Percentiles rank a stretch among this genome's conserved stretches.
phyloP scores from a whole-genome alignment of 768 basidiomycete genomes.

The Collybiopsis confluens region DNA sequence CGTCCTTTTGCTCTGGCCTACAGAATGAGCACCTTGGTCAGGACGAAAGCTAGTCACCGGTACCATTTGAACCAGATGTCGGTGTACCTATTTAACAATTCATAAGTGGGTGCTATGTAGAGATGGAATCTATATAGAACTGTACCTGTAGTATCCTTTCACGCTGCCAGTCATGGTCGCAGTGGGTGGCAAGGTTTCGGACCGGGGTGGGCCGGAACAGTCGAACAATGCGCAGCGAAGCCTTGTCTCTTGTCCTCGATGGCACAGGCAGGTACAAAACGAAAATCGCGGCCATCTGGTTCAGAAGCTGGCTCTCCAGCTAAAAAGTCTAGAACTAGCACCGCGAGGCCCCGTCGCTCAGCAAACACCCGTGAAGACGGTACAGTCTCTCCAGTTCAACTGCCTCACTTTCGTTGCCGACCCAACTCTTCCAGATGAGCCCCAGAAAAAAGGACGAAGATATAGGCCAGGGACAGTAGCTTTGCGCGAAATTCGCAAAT shows the following conservation, averaged over 20 bases:
- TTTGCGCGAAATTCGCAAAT: constrained; percentile 88
- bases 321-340: constrained; percentile 45
- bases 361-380: constrained; percentile 10
- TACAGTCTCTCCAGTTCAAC: background rate
- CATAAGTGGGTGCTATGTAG: constrained; percentile 37
- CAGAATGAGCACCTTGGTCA: constrained; percentile 3
- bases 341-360: constrained; percentile 61
- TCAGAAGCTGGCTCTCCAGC: constrained; percentile 44
- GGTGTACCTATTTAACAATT: constrained; percentile 82
- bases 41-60: background rate
- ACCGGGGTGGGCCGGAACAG: background rate
- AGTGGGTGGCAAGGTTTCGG: background rate
- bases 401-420: constrained; percentile 3
- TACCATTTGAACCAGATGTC: constrained; percentile 85
- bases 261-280: constrained; percentile 60
- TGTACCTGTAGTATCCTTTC: constrained; percentile 32
- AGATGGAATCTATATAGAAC: background rate
- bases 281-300: constrained; percentile 37
- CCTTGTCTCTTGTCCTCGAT: constrained; percentile 29
- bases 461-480: constrained; percentile 90
- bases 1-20: constrained; percentile 59
- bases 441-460: constrained; percentile 48
- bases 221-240: background rate
- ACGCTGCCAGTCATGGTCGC: background rate
- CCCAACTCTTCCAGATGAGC: constrained; percentile 19